Base-by-base conservation (phyloP, 129 eudicot genomes). In the Sambucus nigra region DNA sequence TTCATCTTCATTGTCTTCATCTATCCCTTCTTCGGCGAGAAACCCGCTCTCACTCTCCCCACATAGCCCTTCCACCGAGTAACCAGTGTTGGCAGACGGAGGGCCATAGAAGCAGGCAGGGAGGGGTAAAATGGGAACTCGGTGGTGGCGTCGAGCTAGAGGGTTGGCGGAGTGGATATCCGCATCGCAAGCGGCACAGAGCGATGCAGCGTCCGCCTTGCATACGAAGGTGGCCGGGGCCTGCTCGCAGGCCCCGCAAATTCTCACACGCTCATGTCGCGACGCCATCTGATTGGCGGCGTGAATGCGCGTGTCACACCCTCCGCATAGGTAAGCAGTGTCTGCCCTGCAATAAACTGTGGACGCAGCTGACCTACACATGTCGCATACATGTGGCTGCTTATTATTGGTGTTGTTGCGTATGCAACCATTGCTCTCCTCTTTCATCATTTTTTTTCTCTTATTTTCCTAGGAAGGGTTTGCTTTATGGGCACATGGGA, bases 131-230 rank as follows among this genome's bases (percentile, higher is more conserved):
- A 86, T 72, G 0, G 99, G 99, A 51, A 92, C 94, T 0, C 99
- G 81, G 74, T 80, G 91, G 68, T 92, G 99, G 33, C 99, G 84
- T 14, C 94, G 80, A 0, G 99, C 99, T 18, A 92, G 70, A 1
- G 99, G 99, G 68, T 92, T 92, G n/a, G 94, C 99, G 0, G 99
- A 74, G 64, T 92, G 99, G 61, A 92, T 78, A 2, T 92, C 99
- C 3, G 95, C 72, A 28, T 89, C 97, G 24, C 97, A 89, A 10
- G 76, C 39, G 25, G 76, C 57, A 59, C 97, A 89, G 20, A 89
- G 95, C 5, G 92, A 89, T 17, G 97, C 97, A 1, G 86, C 78
- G 52, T 89, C 97, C 0, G 97, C 97, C 62, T 88, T 88, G 75
- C 97, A 88, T 0, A 80, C 53, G 42, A 83, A 88, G 51, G 94